These are phyloP conservation scores for Elaeis guineensis DNA, from an alignment of 176 grass and related monocot genomes.

Conservation along the genomic window DNA sequence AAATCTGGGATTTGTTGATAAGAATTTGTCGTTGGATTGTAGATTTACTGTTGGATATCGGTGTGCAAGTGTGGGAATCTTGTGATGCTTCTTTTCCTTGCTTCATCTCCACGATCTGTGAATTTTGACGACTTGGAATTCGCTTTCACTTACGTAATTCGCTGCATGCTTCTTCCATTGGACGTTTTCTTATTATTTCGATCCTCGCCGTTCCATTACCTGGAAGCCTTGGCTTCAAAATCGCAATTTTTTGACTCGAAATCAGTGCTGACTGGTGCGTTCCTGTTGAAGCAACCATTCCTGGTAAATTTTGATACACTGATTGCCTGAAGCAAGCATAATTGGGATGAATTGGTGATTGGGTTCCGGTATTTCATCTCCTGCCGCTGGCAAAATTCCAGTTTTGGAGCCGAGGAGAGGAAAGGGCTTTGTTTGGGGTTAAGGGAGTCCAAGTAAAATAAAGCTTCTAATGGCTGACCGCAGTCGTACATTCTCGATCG, in stretches of 20 bases:
- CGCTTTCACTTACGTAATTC: slow-evolving; percentile 8
- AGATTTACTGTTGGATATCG: not conserved
- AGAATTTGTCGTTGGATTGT: too few relatives aligned
- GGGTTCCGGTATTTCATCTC: not conserved
- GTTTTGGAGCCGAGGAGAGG: not conserved
- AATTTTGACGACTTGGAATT: not conserved
- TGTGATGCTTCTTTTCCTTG: slow-evolving; percentile 19
- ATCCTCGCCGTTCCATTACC: not conserved
- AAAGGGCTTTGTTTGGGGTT: not conserved
- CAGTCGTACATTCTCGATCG: slow-evolving; percentile 33
- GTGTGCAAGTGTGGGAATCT: not conserved
- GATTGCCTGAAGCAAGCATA: not conserved
- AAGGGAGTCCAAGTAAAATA: not conserved
- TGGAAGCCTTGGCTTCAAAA: not conserved
- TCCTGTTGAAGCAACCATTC: not conserved
- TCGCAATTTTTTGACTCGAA: not conserved
- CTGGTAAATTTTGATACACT: not conserved
- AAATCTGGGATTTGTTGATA: too few relatives aligned
- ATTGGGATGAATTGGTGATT: not conserved
- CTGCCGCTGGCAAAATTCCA: not conserved
- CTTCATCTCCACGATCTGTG: slow-evolving; percentile 6
- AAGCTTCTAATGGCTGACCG: not conserved
- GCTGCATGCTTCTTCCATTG: slow-evolving; percentile 14
- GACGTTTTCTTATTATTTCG: slow-evolving; percentile 17
- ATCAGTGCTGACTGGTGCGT: not conserved